Evolutionary conservation across 352 stramenopile species (phyloP).

Genomic region (Globisporangium echinulatum): DNA sequence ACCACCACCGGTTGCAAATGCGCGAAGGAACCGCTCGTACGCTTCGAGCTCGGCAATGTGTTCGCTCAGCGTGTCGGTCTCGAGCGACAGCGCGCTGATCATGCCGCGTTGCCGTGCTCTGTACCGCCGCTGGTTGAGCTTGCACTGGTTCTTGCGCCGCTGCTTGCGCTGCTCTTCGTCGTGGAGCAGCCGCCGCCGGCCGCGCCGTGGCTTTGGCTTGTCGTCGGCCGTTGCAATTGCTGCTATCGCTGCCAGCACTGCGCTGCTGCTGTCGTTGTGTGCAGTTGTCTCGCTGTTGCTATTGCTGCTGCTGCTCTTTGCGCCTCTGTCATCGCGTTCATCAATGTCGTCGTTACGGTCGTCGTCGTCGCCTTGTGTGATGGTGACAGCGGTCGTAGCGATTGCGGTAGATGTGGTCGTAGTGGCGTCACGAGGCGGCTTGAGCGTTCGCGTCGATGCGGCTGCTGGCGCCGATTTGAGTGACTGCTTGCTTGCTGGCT

Average conservation of each 20-base stretch:
- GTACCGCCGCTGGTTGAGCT: slow-evolving; percentile 68
- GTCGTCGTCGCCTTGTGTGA: neutral
- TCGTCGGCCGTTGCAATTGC: neutral
- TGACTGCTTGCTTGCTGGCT: neutral
- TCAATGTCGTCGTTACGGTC: neutral
- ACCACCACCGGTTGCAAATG: neutral
- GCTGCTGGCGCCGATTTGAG: too few relatives aligned
- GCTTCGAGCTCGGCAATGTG: slow-evolving; percentile 36
- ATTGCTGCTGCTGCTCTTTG: neutral
- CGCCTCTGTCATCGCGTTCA: neutral
- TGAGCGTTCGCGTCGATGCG: too few relatives aligned
- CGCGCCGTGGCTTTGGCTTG: slow-evolving; percentile 22
- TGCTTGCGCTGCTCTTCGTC: slow-evolving; percentile 56
- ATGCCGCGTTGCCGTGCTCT: slow-evolving; percentile 53
- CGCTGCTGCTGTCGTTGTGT: neutral
- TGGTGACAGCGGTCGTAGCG: neutral
- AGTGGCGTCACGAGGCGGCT: too few relatives aligned
- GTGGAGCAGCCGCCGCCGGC: slow-evolving; percentile 46
- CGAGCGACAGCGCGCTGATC: slow-evolving; percentile 52
- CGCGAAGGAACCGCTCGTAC: slow-evolving; percentile 44
- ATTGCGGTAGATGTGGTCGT: too few relatives aligned
- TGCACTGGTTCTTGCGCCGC: slow-evolving; percentile 64
- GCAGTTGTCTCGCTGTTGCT: too few relatives aligned
- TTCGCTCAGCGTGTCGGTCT: slow-evolving; percentile 42
- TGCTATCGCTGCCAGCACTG: neutral